Base-by-base conservation (phyloP, 2,329 filamentous ascomycete genomes). In the Aspergillus tanneri region DNA sequence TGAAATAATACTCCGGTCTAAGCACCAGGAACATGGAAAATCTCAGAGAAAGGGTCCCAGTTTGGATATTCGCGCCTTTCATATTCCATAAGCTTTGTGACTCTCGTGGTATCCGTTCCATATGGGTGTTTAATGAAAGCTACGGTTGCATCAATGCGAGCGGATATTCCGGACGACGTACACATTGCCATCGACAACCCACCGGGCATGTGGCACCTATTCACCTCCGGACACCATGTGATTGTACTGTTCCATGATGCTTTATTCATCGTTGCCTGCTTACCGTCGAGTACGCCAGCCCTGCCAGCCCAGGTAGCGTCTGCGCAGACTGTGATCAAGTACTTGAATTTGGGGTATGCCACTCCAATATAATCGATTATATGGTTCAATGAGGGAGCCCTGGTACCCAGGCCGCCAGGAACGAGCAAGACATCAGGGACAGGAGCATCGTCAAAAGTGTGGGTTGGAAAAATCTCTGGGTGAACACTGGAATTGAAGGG, bases 181-280 rank as follows among this genome's bases (percentile, higher is more conserved):
- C n/a, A n/a, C n/a, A n/a, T n/a, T n/a, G n/a, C n/a, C n/a, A n/a
- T n/a, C n/a, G n/a, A n/a, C n/a, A n/a, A n/a, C n/a, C n/a, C n/a
- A n/a, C n/a, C n/a, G n/a, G n/a, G n/a, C n/a, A n/a, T n/a, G n/a
- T n/a, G n/a, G n/a, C n/a, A n/a, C n/a, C n/a, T n/a, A n/a, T n/a
- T n/a, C n/a, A n/a, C n/a, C n/a, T n/a, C n/a, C 0, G 76, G 72
- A 0, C 79, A 75, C 43, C 75, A 66, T 1, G 69, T 61, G 2
- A 69, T 77, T 7, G 80, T 76, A 53, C 65, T 65, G 6, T 67
- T 64, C 73, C 79, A 87, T 0, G 75, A 73, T 5, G 65, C 65
- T 66, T 88, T 88, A 62, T 88, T 88, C 12, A 81, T 85, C 3
- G 86, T 88, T 3, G 83, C 86, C 12, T 74, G 69, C 51, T 70